Base-by-base conservation (phyloP, 805 yeast species). In the Torulaspora quercuum region DNA sequence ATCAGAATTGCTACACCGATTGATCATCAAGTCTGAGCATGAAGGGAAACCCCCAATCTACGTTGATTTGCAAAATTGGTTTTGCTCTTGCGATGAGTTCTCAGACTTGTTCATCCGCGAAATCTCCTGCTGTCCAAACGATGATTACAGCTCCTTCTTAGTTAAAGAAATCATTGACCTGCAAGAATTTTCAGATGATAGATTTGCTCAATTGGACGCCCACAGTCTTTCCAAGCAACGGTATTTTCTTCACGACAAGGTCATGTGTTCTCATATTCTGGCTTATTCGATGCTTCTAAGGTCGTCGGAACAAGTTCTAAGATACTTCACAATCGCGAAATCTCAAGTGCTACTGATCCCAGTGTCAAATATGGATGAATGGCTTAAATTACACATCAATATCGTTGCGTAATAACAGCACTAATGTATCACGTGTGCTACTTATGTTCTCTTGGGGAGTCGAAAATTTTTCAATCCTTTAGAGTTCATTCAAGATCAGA, bases 371-470 rank as follows among this genome's bases (percentile, higher is more conserved):
- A 46, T 55, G 15, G 64, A 62, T 36, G 67, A 62, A 29, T 62
- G 67, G 67, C 41, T 62, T 10, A 51, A 48, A 25, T 33, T 62
- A 22, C 67, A 62, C 35, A 52, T 59, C 14, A 62, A 62, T 29
- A 52, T 62, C 15, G 52, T 58, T 11, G 37, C 26, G 5, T 44
- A 21, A 32, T 35, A n/a, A 21, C 15, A n/a, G 21, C 17, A 6
- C 24, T 9, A 11, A 3, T 16, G 7, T 16, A 3, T 11, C 33
- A 35, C 31, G 31, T 25, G 35, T n/a, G n/a, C 15, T 5, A 17
- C 15, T 18, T 9, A 12, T 25, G 24, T 32, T 16, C 7, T 10
- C 9, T 16, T 25, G n/a, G 10, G n/a, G 20, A 25, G n/a, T 25
- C 17, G 19, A 32, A 32, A 32, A 25, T 25, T 32, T 32, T 32